Conservation (phyloP, 148 eudicot species). For the Fagopyrum esculentum region DNA sequence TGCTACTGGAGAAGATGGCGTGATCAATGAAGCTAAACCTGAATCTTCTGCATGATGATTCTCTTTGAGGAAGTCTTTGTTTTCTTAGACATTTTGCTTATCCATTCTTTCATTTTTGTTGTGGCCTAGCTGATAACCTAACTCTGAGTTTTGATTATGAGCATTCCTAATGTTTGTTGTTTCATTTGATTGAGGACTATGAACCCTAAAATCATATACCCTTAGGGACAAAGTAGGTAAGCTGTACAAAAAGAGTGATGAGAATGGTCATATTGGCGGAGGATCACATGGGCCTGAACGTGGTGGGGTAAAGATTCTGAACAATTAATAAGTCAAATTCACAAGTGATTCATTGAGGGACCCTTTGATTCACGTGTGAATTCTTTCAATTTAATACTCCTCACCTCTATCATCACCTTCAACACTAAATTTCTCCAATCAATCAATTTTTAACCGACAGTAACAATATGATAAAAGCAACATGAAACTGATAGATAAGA, state of each 20-base stretch:
- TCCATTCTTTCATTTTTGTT: neutral
- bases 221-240: neutral
- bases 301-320: constrained; percentile 7
- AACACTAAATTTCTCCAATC: neutral
- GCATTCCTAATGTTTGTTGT: neutral
- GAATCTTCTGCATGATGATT: constrained; percentile 1
- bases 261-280: neutral
- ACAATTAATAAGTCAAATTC: constrained; percentile 2
- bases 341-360: constrained; percentile 1
- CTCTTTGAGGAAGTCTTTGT: neutral
- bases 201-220: no score
- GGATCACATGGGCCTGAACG: constrained; percentile 7
- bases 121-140: neutral
- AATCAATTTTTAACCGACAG: neutral
- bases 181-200: neutral
- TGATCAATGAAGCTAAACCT: neutral
- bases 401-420: constrained; percentile 5
- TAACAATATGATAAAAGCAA: neutral
- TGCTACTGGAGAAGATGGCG: neutral
- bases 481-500: neutral
- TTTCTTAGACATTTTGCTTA: neutral
- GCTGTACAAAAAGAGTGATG: neutral
- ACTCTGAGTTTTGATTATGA: neutral
- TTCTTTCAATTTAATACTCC: neutral
- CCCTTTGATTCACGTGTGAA: constrained; percentile 1